Percentiles rank a stretch among this genome's conserved stretches.
Evolutionary conservation across 345 rosid species (phyloP).

Genomic region (Lepidium aucheri): DNA sequence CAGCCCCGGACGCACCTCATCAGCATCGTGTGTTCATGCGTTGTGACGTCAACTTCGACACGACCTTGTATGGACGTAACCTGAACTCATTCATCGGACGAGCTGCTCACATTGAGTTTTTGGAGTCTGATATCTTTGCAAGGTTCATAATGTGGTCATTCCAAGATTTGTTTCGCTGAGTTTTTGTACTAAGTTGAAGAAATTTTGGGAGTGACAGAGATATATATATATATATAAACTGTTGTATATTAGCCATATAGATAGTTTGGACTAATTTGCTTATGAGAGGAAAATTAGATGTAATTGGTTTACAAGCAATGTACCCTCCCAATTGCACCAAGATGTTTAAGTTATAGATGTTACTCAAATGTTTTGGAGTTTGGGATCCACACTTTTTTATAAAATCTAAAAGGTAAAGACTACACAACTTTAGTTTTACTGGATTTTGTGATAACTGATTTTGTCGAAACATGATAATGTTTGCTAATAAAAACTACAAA

Average conservation of each 20-base stretch:
- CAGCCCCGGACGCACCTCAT: conserved; percentile 26
- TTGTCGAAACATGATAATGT: no score
- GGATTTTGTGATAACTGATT: no score
- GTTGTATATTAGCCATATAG: conserved; percentile 15
- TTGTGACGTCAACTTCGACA: conserved; percentile 82
- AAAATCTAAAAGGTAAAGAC: no score
- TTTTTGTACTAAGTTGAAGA: not conserved
- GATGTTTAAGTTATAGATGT: no score
- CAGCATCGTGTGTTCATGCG: conserved; percentile 71
- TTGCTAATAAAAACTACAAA: no score
- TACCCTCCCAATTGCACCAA: no score
- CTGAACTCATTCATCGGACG: conserved; percentile 79
- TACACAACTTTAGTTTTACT: no score
- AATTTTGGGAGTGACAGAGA: not conserved
- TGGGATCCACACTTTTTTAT: no score
- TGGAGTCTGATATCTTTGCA: conserved; percentile 77
- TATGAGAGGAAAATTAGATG: no score
- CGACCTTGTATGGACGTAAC: conserved; percentile 67
- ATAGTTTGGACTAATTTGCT: not conserved
- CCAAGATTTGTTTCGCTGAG: conserved; percentile 55
- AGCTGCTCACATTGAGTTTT: conserved; percentile 93
- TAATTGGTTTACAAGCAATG: no score
- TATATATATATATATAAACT: conserved; percentile 1
- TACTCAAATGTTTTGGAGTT: no score
- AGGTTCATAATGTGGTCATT: conserved; percentile 97